phyloP scores from a whole-genome alignment of 208 protist genomes.

The Vickermania spadyakhi region DNA sequence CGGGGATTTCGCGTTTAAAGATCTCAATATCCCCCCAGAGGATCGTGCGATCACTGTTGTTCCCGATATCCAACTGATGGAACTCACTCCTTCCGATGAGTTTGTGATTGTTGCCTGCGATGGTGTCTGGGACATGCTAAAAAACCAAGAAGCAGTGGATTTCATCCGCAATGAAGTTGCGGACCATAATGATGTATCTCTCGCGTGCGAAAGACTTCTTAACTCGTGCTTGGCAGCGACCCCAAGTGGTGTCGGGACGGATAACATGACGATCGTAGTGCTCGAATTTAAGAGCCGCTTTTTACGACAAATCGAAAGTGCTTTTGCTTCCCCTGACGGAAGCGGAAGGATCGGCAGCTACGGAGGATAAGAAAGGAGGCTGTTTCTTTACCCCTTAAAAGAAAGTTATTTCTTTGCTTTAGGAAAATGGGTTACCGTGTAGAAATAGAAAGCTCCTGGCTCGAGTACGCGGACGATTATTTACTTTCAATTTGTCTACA shows the following conservation, averaged over 20 bases:
- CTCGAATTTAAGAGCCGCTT: constrained; percentile 86
- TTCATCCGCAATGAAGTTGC: constrained; percentile 84
- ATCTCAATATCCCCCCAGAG: constrained; percentile 55
- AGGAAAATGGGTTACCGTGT: too few relatives aligned
- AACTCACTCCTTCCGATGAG: constrained; percentile 77
- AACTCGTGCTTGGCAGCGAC: constrained; percentile 63
- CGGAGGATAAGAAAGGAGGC: too few relatives aligned
- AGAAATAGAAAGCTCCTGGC: too few relatives aligned
- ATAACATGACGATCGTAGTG: constrained; percentile 90
- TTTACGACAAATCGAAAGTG: constrained; percentile 63
- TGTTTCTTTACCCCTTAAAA: too few relatives aligned
- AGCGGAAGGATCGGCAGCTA: too few relatives aligned
- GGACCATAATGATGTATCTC: constrained; percentile 72
- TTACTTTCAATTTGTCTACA: too few relatives aligned
- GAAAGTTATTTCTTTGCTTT: too few relatives aligned
- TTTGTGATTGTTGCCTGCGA: constrained; percentile 92
- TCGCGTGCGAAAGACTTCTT: constrained; percentile 83
- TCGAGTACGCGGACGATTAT: too few relatives aligned
- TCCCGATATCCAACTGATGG: constrained; percentile 65
- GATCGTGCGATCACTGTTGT: constrained; percentile 63
- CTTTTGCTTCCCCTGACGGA: too few relatives aligned
- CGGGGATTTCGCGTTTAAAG: constrained; percentile 92
- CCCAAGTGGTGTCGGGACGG: constrained; percentile 60
- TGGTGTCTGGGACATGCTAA: constrained; percentile 91
- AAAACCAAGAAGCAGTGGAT: constrained; percentile 80